Base-by-base conservation (phyloP, 139 green algal genomes). In the Chlorella sorokiniana region DNA sequence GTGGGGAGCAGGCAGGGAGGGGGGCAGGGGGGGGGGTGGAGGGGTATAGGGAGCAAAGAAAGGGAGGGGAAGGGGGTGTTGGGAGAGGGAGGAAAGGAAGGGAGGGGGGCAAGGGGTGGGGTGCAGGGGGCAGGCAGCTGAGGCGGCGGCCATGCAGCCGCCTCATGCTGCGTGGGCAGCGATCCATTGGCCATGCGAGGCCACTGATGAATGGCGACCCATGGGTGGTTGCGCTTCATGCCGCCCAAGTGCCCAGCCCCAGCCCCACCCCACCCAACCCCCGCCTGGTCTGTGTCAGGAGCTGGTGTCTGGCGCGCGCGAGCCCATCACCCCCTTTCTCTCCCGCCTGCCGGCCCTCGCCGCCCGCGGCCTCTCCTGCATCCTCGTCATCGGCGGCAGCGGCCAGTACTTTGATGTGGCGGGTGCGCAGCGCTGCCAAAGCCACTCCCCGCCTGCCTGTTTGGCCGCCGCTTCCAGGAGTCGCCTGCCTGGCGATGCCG, bases 301-400 rank as follows among this genome's bases (percentile, higher is more conserved):
- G 35, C 8, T 45, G 25, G 64, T 71, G 33, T 71, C 31, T 20
- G 64, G 64, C 22, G 3, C 31, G 20, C 38, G 67, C 4, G 40
- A 95, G 85, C 91, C 91, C 51, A 95, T 95, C 81, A 95, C 90
- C 3, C 92, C 92, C 0, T 91, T 96, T 63, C 85, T 93, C 37
- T 45, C 45, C 27, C 69, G 77, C 6, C 86, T 95, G 31, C 77
- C 79, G 31, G 42, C 75, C 14, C 65, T 92, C 56, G 62, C 45
- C 29, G 48, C 51, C 1, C 23, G 33, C 41, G 81, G 82, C 27
- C 73, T 91, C 40, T 92, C 90, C 20, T 76, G 59, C 73, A 69
- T 94, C 9, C 37, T 93, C 7, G 90, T 94, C 56, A 91, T 92
- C 23, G 91, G 91, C 31, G 91, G 90, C 64, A 84, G 35, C n/a